A percentile compares a stretch with the other conserved stretches of the same genome.
These are phyloP conservation scores for Daedaleopsis sinensis DNA, from an alignment of 768 basidiomycete species.

Conservation along the genomic window DNA sequence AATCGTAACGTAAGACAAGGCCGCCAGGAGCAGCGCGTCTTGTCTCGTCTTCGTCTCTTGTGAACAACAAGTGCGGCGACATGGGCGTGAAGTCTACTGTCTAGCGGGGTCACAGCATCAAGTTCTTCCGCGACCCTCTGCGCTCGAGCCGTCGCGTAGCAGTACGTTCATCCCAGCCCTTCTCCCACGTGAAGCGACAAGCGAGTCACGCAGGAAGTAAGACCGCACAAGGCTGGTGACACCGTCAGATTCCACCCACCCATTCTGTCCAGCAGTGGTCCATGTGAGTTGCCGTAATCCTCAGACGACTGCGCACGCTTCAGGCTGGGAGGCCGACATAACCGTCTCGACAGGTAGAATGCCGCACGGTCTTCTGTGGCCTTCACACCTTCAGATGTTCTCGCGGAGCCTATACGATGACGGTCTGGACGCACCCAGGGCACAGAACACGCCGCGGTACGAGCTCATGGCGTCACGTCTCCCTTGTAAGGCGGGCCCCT, in stretches of 20 bases:
- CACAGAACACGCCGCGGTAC: no score
- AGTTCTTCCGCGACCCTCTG: not conserved
- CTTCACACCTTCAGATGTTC: not conserved
- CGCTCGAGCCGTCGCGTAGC: not conserved
- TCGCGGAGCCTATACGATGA: not conserved
- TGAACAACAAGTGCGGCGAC: not conserved
- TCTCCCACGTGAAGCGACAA: not conserved
- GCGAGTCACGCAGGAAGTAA: not conserved
- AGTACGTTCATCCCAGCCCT: not conserved
- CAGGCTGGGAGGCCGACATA: not conserved
- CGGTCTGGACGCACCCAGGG: not conserved
- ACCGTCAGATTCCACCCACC: not conserved
- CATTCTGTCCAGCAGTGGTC: not conserved
- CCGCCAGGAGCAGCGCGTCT: not conserved
- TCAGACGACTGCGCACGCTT: not conserved
- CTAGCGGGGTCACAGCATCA: not conserved
- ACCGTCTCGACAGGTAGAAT: not conserved
- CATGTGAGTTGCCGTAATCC: not conserved
- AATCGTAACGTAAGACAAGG: not conserved
- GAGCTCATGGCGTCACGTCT: not conserved
- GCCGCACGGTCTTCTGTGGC: not conserved
- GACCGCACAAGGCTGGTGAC: not conserved
- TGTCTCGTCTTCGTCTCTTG: not conserved
- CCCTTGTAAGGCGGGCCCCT: not conserved
- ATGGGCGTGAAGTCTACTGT: not conserved